These are phyloP conservation scores for Cyclotella choctawhatcheeana DNA, from an alignment of 108 stramenopile genomes.

Conservation along the genomic window DNA sequence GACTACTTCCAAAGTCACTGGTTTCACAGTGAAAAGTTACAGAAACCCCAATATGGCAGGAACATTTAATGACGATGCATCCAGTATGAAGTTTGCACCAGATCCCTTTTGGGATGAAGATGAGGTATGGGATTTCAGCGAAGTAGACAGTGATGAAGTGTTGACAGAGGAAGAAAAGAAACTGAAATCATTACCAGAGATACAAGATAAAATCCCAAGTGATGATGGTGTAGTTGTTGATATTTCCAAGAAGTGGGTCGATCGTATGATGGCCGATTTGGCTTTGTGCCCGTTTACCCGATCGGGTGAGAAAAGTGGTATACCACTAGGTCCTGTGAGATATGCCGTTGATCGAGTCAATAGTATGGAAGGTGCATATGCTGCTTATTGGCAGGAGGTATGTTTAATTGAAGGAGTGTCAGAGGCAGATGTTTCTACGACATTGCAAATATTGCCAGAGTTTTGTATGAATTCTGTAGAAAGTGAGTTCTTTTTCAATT, in stretches of 20 bases:
- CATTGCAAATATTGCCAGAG: conserved; percentile 86
- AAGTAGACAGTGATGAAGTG: conserved; percentile 61
- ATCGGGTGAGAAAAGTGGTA: conserved; percentile 77
- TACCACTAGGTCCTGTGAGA: conserved; percentile 89
- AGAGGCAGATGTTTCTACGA: conserved; percentile 83
- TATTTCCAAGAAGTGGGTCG: conserved; percentile 74
- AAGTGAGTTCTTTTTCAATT: too few relatives aligned
- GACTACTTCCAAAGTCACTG: conserved; percentile 40
- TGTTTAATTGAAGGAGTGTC: conserved; percentile 65
- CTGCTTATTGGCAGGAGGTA: conserved; percentile 92
- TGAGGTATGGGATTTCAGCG: conserved; percentile 77
- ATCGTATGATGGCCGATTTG: conserved; percentile 89
- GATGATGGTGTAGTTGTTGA: conserved; percentile 71
- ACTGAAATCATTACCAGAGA: conserved; percentile 55
- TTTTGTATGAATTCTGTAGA: conserved; percentile 91
- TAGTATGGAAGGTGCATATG: conserved; percentile 90
- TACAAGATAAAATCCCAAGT: conserved; percentile 66
- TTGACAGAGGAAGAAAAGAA: conserved; percentile 12
- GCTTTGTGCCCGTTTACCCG: conserved; percentile 95
- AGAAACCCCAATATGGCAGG: conserved; percentile 59
- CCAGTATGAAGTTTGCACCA: conserved; percentile 70
- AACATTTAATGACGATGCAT: conserved; percentile 20
- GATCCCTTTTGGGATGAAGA: conserved; percentile 92
- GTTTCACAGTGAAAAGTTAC: conserved; percentile 80
- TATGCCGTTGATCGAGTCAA: conserved; percentile 81